phyloP scores from a whole-genome alignment of 176 grass and related monocot genomes.

The Typha latifolia region DNA sequence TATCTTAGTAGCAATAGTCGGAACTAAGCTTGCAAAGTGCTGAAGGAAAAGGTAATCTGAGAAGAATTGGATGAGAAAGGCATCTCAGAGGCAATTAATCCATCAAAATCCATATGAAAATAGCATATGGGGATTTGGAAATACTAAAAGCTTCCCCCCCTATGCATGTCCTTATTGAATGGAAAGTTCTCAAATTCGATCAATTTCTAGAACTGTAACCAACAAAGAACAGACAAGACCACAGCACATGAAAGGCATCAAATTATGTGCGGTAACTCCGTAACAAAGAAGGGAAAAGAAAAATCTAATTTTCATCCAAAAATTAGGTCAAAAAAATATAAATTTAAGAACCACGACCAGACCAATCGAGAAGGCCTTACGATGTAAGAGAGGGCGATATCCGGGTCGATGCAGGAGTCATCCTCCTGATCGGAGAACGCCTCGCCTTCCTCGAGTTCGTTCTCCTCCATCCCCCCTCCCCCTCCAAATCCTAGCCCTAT shows the following conservation, averaged over 20 bases:
- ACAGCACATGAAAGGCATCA: not conserved
- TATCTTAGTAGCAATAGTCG: too few relatives aligned
- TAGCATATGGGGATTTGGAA: too few relatives aligned
- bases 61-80: too few relatives aligned
- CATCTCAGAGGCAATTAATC: too few relatives aligned
- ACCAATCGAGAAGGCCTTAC: conserved; percentile 31
- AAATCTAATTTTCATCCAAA: not conserved
- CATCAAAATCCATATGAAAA: too few relatives aligned
- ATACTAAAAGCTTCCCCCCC: too few relatives aligned
- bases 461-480: conserved; percentile 33
- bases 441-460: conserved; percentile 43
- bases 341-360: not conserved
- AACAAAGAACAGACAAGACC: not conserved
- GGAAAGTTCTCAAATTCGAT: too few relatives aligned
- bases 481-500: conserved; percentile 16
- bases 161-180: too few relatives aligned
- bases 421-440: conserved; percentile 6
- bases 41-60: too few relatives aligned
- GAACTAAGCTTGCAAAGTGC: too few relatives aligned
- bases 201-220: not conserved
- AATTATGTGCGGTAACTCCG: not conserved
- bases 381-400: conserved; percentile 35
- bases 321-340: not conserved
- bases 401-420: conserved; percentile 20
- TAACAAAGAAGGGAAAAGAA: not conserved